Evolutionary conservation across 192 early-diverging fungal genomes (phyloP).

Genomic region (Funneliformis mosseae): DNA sequence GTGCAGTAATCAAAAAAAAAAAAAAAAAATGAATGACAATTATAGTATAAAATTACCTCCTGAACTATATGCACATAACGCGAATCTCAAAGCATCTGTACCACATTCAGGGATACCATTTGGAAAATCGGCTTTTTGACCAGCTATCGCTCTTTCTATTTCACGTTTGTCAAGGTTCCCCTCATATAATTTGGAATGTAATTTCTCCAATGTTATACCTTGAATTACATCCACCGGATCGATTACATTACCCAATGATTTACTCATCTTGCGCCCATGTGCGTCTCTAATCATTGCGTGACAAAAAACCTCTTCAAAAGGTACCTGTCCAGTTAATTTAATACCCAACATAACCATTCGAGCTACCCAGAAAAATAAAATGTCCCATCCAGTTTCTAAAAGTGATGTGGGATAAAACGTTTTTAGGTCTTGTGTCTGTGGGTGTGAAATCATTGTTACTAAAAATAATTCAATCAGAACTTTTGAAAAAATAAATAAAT

Average conservation of each 20-base stretch:
- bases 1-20: not conserved
- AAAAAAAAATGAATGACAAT: not conserved
- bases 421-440: constrained; percentile 74
- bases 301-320: constrained; percentile 94
- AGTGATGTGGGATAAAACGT: constrained; percentile 90
- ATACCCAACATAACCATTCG: constrained; percentile 99
- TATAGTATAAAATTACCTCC: constrained; percentile 17
- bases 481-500: not conserved
- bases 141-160: constrained; percentile 82
- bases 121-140: constrained; percentile 88
- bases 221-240: constrained; percentile 97
- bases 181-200: constrained; percentile 74
- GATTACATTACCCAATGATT: constrained; percentile 95
- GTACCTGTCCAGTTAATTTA: constrained; percentile 92
- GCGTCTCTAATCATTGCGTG: constrained; percentile 99
- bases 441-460: not conserved
- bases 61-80: constrained; percentile 77
- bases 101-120: constrained; percentile 98
- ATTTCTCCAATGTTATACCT: constrained; percentile 79
- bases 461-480: not conserved
- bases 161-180: constrained; percentile 93
- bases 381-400: constrained; percentile 98
- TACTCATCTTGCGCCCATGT: constrained; percentile 98
- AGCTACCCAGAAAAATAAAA: constrained; percentile 99
- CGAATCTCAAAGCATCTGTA: constrained; percentile 90